Evolutionary conservation across 1,139 yeast genomes (phyloP).

Genomic region (Geotrichum citri-aurantii): DNA sequence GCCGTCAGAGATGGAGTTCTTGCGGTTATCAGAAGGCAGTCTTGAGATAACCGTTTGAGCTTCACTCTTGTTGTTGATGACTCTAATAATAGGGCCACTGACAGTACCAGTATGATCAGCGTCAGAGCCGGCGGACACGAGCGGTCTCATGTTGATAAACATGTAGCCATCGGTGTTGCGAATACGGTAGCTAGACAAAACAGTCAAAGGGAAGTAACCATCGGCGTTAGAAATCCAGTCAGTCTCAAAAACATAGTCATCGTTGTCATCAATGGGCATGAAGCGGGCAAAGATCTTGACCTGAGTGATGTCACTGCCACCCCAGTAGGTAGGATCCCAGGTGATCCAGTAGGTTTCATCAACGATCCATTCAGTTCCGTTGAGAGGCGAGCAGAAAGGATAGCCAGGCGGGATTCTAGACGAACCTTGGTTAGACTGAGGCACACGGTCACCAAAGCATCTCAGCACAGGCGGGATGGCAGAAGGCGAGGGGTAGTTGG

Average conservation of each 20-base stretch:
- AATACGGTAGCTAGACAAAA: conserved; percentile 31
- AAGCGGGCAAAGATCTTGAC: conserved; percentile 34
- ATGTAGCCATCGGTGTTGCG: conserved; percentile 33
- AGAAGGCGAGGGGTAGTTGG: conserved; percentile 32
- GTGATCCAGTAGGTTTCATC: conserved; percentile 44
- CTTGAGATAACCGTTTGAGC: conserved; percentile 33
- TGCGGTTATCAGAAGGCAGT: conserved; percentile 38
- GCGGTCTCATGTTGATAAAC: conserved; percentile 38
- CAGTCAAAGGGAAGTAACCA: conserved; percentile 38
- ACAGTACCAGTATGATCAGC: conserved; percentile 37
- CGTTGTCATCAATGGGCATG: conserved; percentile 34
- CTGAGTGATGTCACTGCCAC: conserved; percentile 32
- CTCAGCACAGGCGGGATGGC: conserved; percentile 40
- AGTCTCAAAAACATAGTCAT: conserved; percentile 33
- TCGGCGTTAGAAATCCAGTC: conserved; percentile 35
- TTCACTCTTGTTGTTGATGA: conserved; percentile 30
- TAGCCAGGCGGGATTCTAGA: conserved; percentile 27
- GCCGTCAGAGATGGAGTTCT: conserved; percentile 22
- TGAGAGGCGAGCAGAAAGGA: conserved; percentile 40
- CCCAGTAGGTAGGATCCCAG: conserved; percentile 43
- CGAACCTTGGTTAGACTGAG: conserved; percentile 21
- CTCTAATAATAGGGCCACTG: conserved; percentile 39
- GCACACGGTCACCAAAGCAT: conserved; percentile 40
- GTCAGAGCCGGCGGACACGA: conserved; percentile 33
- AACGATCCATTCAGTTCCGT: conserved; percentile 40